Evolutionary conservation across 371 early-diverging fungal genomes (phyloP), one percentile per base, ranked within the genome.

Genomic region (Lichtheimia hyalospora): DNA sequence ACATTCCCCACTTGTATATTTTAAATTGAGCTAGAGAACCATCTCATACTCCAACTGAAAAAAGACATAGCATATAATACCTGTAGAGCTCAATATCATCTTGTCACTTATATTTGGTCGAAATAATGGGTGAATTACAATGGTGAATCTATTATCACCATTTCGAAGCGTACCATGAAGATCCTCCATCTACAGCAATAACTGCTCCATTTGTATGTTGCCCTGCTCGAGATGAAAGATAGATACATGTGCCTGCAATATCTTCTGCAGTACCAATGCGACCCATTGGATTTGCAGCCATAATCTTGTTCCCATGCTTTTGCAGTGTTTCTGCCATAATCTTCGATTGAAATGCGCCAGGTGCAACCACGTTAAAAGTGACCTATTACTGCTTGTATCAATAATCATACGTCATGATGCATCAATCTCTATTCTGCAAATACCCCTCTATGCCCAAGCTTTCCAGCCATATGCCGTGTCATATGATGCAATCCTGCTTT

Each of bases 101-200:
- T 25, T 25, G 25, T 10, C 34, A 34, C 34, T 8, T 34, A 10
- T 34, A 34, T 34, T 34, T 34, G 34, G n/a, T 27, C 7, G 27
- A 7, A 5, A 34, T 6, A 34, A 8, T 34, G 34, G 34, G 34
- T 34, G 8, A 34, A 8, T 4, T 34, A 10, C 10, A 34, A 34
- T 10, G 6, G 6, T 34, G 34, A 10, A 34, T 34, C 34, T 34
- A 34, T 34, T 8, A 2, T 34, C 34, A 34, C 34, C 34, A 34
- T 34, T 34, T 34, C 52, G 73, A 58, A 24, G 34, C 34, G 34
- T 8, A 34, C 34, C 34, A 34, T 52, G 74, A 63, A n/a, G 82
- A 58, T 41, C 95, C 96, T 55, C 96, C 96, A 66, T 95, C 95
- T 6, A 92, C 84, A 8, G 87, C 77, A 52, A 96, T 87, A 14